Evolutionary conservation across 495 filamentous ascomycete genomes (phyloP).

Genomic region (Physcia stellaris): DNA sequence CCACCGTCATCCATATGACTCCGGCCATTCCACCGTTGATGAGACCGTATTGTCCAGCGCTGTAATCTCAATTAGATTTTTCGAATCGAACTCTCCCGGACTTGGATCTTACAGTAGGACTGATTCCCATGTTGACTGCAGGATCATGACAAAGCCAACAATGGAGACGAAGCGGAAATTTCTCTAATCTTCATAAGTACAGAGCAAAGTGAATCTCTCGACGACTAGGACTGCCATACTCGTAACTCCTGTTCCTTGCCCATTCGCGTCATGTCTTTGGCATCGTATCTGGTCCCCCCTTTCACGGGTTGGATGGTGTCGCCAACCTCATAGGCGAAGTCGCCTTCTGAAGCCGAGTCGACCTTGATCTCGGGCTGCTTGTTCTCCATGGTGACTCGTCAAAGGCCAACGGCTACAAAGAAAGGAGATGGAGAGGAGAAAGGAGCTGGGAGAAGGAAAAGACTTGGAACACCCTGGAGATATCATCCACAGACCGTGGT

Average conservation of each 20-base stretch:
- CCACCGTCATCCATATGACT: conserved; percentile 38
- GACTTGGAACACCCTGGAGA: no score
- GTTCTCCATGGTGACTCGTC: not conserved
- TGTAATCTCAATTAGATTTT: conserved; percentile 21
- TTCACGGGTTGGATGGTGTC: not conserved
- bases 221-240: no score
- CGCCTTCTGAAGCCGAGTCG: not conserved
- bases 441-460: no score
- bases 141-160: conserved; percentile 31
- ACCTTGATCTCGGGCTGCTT: not conserved
- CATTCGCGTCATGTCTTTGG: conserved; percentile 27
- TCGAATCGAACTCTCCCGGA: conserved; percentile 13
- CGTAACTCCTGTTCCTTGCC: conserved; percentile 28
- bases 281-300: conserved; percentile 13
- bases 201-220: conserved; percentile 2
- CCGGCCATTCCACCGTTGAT: conserved; percentile 40
- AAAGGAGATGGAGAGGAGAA: no score
- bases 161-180: conserved; percentile 34
- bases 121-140: conserved; percentile 37
- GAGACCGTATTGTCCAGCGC: conserved; percentile 28
- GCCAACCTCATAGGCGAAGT: not conserved
- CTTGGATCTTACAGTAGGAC: conserved; percentile 12
- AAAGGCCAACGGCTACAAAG: no score
- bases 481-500: no score
- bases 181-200: conserved; percentile 15